phyloP scores from a whole-genome alignment of 2,329 filamentous ascomycete species.

The Hortaea sp. region DNA sequence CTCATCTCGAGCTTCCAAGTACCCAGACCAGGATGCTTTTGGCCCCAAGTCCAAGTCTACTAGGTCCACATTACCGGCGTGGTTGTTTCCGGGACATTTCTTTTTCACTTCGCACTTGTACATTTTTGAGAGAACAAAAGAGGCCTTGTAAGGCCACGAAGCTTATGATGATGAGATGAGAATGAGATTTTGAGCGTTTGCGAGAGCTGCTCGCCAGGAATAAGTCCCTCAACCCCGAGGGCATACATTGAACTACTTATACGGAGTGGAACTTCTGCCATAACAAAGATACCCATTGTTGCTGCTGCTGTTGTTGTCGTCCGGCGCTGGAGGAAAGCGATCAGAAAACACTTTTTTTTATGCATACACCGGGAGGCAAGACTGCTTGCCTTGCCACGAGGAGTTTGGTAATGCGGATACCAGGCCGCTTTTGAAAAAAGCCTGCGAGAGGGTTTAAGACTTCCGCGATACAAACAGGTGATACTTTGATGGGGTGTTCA shows the following conservation, averaged over 20 bases:
- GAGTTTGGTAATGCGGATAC: neutral
- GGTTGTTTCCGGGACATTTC: neutral
- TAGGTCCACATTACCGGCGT: constrained; percentile 1
- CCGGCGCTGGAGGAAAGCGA: neutral
- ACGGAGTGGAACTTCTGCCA: neutral
- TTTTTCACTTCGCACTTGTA: neutral
- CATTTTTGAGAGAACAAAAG: neutral
- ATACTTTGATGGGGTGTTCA: neutral
- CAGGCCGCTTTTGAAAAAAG: neutral
- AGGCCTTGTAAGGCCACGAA: neutral
- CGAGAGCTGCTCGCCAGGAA: neutral
- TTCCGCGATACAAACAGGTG: neutral
- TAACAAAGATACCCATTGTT: neutral
- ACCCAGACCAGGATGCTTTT: constrained; percentile 14
- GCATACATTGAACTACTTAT: neutral
- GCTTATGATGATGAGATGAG: neutral
- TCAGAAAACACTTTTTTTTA: neutral
- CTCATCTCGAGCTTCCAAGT: constrained; percentile 17
- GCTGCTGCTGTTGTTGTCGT: neutral
- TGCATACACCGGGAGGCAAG: neutral
- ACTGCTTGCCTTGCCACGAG: neutral
- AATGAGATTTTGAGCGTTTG: neutral
- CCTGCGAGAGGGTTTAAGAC: neutral
- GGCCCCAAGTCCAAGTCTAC: constrained; percentile 8
- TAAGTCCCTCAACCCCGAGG: neutral